Conservation (phyloP, 768 basidiomycete genomes). For the Tulasnella calospora region DNA sequence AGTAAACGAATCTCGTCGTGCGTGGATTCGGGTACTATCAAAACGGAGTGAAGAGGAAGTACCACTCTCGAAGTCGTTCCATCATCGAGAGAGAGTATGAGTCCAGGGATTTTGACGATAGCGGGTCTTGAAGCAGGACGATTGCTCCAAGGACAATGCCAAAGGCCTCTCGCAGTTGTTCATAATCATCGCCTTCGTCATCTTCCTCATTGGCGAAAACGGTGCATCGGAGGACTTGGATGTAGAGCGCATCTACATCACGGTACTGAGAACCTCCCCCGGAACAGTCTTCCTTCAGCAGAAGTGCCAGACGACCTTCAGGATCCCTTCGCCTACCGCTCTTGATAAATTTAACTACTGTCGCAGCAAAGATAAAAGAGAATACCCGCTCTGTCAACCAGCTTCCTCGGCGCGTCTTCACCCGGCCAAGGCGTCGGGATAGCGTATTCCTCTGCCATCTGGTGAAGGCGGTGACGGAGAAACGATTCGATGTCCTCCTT, state of each 20-base stretch:
- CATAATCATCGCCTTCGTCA: too few species aligned
- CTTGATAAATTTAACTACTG: background rate
- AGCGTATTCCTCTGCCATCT: background rate
- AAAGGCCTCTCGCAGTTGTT: background rate
- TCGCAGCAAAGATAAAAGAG: slow-evolving; percentile 13
- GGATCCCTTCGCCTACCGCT: background rate
- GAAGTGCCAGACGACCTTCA: background rate
- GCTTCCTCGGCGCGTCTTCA: background rate
- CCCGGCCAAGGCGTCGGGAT: background rate
- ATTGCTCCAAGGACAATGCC: slow-evolving; percentile 6
- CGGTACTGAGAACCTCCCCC: background rate
- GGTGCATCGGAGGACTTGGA: background rate
- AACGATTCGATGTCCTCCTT: slow-evolving; percentile 14
- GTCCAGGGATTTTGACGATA: background rate
- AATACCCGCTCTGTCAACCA: too few species aligned
- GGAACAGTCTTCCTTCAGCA: background rate
- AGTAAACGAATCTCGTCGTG: too few species aligned
- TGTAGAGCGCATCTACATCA: background rate
- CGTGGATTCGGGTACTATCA: background rate
- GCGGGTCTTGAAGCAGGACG: background rate
- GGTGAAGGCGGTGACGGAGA: background rate
- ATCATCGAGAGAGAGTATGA: background rate
- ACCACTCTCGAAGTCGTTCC: background rate
- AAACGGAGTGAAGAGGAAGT: background rate
- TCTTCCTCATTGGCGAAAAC: too few species aligned